Percentiles rank a stretch among this genome's conserved stretches.
Evolutionary conservation across 306 rosid genomes (phyloP).

Genomic region (Vigna nakashimae): DNA sequence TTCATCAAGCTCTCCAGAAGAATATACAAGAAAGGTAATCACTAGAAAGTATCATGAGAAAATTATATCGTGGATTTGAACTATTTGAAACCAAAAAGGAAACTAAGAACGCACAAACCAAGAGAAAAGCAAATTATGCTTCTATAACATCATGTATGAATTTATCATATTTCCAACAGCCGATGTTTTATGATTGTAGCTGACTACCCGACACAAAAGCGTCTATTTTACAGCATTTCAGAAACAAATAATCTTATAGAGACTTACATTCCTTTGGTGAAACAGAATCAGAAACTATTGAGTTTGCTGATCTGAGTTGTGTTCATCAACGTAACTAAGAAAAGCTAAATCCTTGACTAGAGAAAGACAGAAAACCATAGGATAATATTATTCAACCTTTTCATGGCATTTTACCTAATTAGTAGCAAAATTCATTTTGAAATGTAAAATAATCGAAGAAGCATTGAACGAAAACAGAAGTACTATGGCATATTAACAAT

Average conservation of each 20-base stretch:
- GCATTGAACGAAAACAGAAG: conserved; percentile 12
- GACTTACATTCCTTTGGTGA: not conserved
- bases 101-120: not conserved
- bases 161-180: conserved; percentile 5
- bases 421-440: conserved; percentile 26
- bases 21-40: conserved; percentile 15
- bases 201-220: not conserved
- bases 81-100: not conserved
- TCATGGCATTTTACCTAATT: conserved; percentile 6
- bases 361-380: conserved; percentile 1
- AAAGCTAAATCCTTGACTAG: conserved; percentile 19
- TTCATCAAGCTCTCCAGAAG: conserved; percentile 17
- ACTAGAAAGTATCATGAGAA: conserved; percentile 6
- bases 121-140: conserved; percentile 2
- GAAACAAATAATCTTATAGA: not conserved
- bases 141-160: conserved; percentile 10
- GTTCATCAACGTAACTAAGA: conserved; percentile 14
- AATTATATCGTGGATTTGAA: conserved; percentile 8
- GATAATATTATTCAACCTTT: not conserved
- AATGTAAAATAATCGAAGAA: conserved; percentile 6
- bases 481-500: conserved; percentile 23
- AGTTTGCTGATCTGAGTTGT: not conserved
- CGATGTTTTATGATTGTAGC: conserved; percentile 10
- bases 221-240: not conserved
- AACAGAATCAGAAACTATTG: not conserved